Evolutionary conservation across 2,329 filamentous ascomycete species (phyloP).

Genomic region (Verticillium albo-atrum): DNA sequence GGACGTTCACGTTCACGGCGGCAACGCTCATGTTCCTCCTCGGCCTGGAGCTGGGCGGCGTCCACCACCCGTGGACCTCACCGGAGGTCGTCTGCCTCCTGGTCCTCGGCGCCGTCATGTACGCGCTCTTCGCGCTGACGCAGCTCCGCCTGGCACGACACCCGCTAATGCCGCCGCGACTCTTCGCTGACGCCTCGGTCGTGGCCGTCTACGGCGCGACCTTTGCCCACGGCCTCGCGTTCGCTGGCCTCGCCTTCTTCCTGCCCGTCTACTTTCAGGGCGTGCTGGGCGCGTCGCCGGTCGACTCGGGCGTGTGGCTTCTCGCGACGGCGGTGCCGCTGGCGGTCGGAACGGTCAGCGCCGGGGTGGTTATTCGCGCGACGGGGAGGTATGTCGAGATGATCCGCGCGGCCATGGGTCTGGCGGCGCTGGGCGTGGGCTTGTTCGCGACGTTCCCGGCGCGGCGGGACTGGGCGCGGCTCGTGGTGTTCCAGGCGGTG

Average conservation of each 20-base stretch:
- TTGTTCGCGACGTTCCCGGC: constrained; percentile 58
- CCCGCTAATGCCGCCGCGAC: constrained; percentile 69
- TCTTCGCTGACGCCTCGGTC: constrained; percentile 66
- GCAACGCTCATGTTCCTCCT: constrained; percentile 83
- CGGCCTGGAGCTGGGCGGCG: constrained; percentile 79
- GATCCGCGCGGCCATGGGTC: constrained; percentile 53
- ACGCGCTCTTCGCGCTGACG: constrained; percentile 64
- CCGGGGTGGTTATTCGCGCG: constrained; percentile 55
- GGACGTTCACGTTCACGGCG: constrained; percentile 59
- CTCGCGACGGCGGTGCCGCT: constrained; percentile 66
- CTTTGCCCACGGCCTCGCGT: constrained; percentile 71
- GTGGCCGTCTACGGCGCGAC: constrained; percentile 60
- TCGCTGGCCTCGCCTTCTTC: constrained; percentile 76
- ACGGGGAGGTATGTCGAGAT: constrained; percentile 61
- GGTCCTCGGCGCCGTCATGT: constrained; percentile 62
- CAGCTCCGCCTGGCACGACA: constrained; percentile 72
- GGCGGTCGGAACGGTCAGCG: constrained; percentile 55
- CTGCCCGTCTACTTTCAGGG: constrained; percentile 83
- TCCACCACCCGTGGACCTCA: constrained; percentile 70
- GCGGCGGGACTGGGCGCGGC: constrained; percentile 47
- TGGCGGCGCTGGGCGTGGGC: constrained; percentile 63
- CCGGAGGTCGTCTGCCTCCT: constrained; percentile 73
- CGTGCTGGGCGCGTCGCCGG: constrained; percentile 62
- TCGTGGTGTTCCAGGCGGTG: constrained; percentile 58
- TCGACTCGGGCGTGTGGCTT: constrained; percentile 70